Conservation (phyloP, 257 asterid genomes). For the Jacaranda copaia region DNA sequence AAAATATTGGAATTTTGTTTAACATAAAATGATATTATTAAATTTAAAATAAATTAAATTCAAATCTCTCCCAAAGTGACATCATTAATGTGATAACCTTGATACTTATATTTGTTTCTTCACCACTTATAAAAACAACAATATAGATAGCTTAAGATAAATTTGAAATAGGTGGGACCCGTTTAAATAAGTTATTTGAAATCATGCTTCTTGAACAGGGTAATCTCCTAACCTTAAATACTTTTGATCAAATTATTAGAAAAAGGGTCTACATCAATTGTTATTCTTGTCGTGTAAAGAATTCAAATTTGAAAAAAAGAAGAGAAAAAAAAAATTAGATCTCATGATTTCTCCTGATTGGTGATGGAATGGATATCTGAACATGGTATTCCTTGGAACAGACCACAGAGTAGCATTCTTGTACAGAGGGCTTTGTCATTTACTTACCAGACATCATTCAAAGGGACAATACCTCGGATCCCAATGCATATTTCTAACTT, state of each 20-base stretch:
- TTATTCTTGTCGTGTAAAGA: neutral
- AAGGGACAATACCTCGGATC: neutral
- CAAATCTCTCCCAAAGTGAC: no score
- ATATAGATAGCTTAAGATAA: neutral
- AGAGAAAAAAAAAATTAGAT: neutral
- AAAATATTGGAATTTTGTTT: no score
- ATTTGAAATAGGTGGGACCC: neutral
- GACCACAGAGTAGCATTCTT: neutral
- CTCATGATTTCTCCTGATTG: neutral
- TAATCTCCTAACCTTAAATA: no score
- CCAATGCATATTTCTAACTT: neutral
- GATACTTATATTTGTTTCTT: neutral
- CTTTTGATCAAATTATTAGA: no score
- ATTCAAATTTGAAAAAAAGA: neutral
- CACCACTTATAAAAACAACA: neutral
- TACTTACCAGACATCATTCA: neutral
- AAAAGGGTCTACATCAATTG: neutral
- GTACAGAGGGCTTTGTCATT: slow-evolving; percentile 1
- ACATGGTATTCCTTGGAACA: neutral
- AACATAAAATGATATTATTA: no score
- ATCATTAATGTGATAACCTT: no score
- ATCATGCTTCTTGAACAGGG: no score
- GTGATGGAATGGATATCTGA: neutral
- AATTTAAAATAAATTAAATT: no score
- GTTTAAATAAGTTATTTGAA: neutral